A percentile compares a stretch with the other conserved stretches of the same genome.
phyloP scores from a whole-genome alignment of 306 rosid species.

The Lotus japonicus region DNA sequence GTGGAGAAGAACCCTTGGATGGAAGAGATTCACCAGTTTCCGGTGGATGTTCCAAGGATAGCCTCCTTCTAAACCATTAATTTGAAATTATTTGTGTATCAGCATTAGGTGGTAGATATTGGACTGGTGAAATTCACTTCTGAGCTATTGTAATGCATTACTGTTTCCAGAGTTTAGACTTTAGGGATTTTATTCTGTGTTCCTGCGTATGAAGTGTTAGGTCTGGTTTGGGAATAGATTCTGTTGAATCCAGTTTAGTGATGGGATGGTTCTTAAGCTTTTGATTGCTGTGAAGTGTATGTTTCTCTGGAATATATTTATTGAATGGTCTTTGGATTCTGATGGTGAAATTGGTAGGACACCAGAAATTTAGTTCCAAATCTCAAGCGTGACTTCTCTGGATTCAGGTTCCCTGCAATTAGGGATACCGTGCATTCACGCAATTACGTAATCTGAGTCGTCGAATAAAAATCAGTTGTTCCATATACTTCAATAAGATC shows the following conservation, averaged over 20 bases:
- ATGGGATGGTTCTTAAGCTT: background rate
- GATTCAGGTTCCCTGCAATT: too few species aligned
- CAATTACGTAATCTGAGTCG: too few species aligned
- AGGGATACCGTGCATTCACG: too few species aligned
- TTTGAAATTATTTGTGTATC: slow-evolving; percentile 5
- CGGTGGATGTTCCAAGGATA: slow-evolving; percentile 69
- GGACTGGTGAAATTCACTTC: background rate
- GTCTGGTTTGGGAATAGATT: background rate
- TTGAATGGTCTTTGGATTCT: slow-evolving; percentile 5
- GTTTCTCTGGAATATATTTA: background rate
- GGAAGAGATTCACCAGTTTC: slow-evolving; percentile 68
- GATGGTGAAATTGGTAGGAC: background rate
- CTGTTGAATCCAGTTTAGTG: background rate
- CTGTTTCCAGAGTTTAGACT: slow-evolving; percentile 7
- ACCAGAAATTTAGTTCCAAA: background rate
- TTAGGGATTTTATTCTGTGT: slow-evolving; percentile 18
- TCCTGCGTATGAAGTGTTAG: background rate
- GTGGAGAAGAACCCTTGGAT: slow-evolving; percentile 82
- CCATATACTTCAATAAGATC: too few species aligned
- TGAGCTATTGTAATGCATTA: slow-evolving; percentile 13
- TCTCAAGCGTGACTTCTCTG: background rate
- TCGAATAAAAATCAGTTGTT: too few species aligned
- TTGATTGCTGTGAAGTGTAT: slow-evolving; percentile 12
- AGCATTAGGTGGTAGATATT: slow-evolving; percentile 19
- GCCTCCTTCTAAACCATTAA: slow-evolving; percentile 34